Evolutionary conservation across 1,284 basidiomycete species (phyloP).

Genomic region (Phellopilus nigrolimitatus): DNA sequence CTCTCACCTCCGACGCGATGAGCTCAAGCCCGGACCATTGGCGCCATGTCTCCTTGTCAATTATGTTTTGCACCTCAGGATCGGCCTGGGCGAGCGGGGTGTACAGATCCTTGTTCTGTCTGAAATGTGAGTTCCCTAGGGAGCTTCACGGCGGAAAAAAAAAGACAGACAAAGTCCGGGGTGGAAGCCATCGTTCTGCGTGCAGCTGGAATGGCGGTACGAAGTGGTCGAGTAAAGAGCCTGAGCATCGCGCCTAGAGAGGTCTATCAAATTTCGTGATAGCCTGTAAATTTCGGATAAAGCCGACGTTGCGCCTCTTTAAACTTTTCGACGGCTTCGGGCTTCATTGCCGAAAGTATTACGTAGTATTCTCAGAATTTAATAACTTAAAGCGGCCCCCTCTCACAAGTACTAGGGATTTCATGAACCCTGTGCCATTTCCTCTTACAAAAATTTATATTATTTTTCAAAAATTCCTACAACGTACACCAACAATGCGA

Average conservation of each 20-base stretch:
- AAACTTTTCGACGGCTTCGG: too few species aligned
- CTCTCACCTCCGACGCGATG: conserved; percentile 83
- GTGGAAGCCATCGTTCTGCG: conserved; percentile 54
- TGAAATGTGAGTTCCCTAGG: neutral
- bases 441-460: too few species aligned
- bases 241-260: conserved; percentile 25
- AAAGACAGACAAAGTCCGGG: conserved; percentile 44
- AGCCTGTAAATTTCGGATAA: neutral
- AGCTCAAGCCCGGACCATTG: conserved; percentile 98
- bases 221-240: conserved; percentile 27
- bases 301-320: neutral
- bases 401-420: too few species aligned
- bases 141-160: conserved; percentile 6
- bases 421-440: too few species aligned
- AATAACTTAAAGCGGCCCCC: too few species aligned
- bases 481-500: too few species aligned
- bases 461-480: too few species aligned
- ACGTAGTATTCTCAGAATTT: too few species aligned
- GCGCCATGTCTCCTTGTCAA: conserved; percentile 99
- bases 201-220: conserved; percentile 25
- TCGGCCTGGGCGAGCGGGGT: conserved; percentile 84
- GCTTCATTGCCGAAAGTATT: too few species aligned
- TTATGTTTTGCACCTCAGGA: conserved; percentile 93
- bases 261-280: neutral
- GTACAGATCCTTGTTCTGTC: conserved; percentile 90